Evolutionary conservation across 2,329 filamentous ascomycete species (phyloP), one percentile per base, ranked within the genome.

Genomic region (Colletotrichum karsti): DNA sequence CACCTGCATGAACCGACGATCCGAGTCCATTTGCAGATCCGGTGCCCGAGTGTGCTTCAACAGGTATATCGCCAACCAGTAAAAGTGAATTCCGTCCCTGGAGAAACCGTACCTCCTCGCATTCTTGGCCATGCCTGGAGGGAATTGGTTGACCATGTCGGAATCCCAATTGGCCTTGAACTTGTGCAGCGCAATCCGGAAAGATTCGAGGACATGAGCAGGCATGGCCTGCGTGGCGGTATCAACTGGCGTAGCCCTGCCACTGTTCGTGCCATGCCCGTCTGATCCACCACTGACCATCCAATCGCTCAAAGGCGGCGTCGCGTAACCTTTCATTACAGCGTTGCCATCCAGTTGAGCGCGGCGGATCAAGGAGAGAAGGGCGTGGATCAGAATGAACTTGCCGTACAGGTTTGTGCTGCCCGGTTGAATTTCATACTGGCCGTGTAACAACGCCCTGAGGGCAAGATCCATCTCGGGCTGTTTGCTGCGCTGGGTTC

Each of bases 141-240:
- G 88, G 69, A 93, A 93, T 74, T 94, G 91, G 39, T 86, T 80
- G 12, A 85, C 82, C 82, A 92, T 90, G 73, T 94, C 92, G 64
- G 83, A 79, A 75, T 93, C 91, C 91, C 92, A 93, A 69, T 85
- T 87, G 18, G 82, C 82, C 79, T 93, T 93, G 87, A 92, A 93
- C 73, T 92, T 91, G 70, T 91, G 88, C 42, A 94, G 82, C 15
- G 90, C 90, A 37, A 84, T 84, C 48, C 82, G 82, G 57, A 88
- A 80, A 4, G 80, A 78, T 61, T 87, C 84, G 9, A 84, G 79
- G 3, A 82, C 78, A 42, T 84, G 80, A 39, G 84, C 82, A 53
- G 85, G 79, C 24, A 85, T 78, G 6, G 77, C 74, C 53, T 76
- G 76, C 41, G 71, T 72, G 24, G 67, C 73, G 7, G 77, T 77